phyloP scores from a whole-genome alignment of 306 rosid species.

The Glycine latifolia region DNA sequence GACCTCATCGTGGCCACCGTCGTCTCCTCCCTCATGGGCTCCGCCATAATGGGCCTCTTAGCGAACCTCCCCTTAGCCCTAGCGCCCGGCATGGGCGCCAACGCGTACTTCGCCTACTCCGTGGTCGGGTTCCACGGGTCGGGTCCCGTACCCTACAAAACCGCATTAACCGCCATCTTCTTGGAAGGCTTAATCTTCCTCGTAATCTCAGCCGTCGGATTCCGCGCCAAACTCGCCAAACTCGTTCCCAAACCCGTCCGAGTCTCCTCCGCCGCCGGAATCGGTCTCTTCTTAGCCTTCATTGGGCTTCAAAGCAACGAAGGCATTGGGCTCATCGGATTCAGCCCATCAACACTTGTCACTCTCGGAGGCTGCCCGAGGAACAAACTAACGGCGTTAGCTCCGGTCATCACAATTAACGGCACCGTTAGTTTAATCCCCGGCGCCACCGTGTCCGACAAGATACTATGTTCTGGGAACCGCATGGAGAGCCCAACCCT shows the following conservation, averaged over 20 bases:
- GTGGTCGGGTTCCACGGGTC: slow-evolving; percentile 95
- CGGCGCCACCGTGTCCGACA: slow-evolving; percentile 63
- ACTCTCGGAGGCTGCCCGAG: slow-evolving; percentile 82
- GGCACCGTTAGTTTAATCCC: slow-evolving; percentile 61
- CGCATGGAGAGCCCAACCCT: slow-evolving; percentile 84
- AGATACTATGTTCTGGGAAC: slow-evolving; percentile 56
- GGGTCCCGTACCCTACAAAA: slow-evolving; percentile 64
- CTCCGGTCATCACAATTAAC: slow-evolving; percentile 64
- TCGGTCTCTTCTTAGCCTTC: slow-evolving; percentile 85
- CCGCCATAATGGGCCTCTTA: slow-evolving; percentile 74
- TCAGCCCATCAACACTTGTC: slow-evolving; percentile 73
- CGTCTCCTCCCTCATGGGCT: slow-evolving; percentile 74
- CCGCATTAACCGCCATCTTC: slow-evolving; percentile 77
- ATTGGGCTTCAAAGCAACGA: slow-evolving; percentile 81
- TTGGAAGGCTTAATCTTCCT: slow-evolving; percentile 78
- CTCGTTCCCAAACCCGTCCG: slow-evolving; percentile 83
- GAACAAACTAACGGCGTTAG: slow-evolving; percentile 54
- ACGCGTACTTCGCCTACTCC: slow-evolving; percentile 89
- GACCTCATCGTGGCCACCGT: slow-evolving; percentile 87
- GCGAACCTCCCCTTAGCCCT: slow-evolving; percentile 86
- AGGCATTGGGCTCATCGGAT: slow-evolving; percentile 85
- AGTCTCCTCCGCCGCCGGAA: slow-evolving; percentile 81
- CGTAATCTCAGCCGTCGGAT: slow-evolving; percentile 67
- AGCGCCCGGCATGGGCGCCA: slow-evolving; percentile 94
- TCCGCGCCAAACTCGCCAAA: slow-evolving; percentile 79